Percentiles rank a stretch among this genome's conserved stretches.
Conservation (phyloP, 2,329 filamentous ascomycete genomes). For the Fusarium sp. region DNA sequence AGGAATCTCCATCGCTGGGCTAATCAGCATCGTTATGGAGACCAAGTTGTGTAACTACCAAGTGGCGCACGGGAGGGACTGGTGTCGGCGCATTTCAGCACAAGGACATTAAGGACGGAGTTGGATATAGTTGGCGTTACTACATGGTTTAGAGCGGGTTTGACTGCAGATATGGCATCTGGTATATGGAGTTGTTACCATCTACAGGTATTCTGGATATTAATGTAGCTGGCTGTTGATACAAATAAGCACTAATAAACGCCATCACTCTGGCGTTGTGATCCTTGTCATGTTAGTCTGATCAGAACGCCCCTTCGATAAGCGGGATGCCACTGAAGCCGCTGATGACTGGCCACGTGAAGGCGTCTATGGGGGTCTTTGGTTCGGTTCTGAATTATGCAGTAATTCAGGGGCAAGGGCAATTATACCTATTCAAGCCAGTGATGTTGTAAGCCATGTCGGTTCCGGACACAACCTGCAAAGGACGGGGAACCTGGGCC, state of each 20-base stretch:
- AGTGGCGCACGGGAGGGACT: slow-evolving; percentile 80
- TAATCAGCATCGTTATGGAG: slow-evolving; percentile 86
- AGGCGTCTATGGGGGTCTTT: too few species aligned
- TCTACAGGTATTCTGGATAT: slow-evolving; percentile 19
- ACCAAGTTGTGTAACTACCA: slow-evolving; percentile 86
- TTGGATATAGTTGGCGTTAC: slow-evolving; percentile 15
- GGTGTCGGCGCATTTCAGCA: slow-evolving; percentile 70
- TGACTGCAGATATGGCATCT: slow-evolving; percentile 5
- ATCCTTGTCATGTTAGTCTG: slow-evolving; percentile 12
- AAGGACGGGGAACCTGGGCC: slow-evolving; percentile 7
- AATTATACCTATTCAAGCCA: neutral
- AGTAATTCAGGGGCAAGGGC: slow-evolving; percentile 9
- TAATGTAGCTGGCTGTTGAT: neutral
- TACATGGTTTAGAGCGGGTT: neutral
- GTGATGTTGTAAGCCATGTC: neutral
- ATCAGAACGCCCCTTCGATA: slow-evolving; percentile 22
- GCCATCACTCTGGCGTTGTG: too few species aligned
- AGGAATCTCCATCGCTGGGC: slow-evolving; percentile 88
- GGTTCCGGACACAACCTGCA: neutral
- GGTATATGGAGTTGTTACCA: slow-evolving; percentile 9
- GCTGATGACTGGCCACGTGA: neutral
- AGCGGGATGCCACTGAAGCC: slow-evolving; percentile 17
- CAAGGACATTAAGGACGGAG: slow-evolving; percentile 29
- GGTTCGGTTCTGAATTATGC: neutral
- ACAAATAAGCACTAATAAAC: neutral